Base-by-base conservation (phyloP, 2,329 filamentous ascomycete species). In the Fusarium robinianum region DNA sequence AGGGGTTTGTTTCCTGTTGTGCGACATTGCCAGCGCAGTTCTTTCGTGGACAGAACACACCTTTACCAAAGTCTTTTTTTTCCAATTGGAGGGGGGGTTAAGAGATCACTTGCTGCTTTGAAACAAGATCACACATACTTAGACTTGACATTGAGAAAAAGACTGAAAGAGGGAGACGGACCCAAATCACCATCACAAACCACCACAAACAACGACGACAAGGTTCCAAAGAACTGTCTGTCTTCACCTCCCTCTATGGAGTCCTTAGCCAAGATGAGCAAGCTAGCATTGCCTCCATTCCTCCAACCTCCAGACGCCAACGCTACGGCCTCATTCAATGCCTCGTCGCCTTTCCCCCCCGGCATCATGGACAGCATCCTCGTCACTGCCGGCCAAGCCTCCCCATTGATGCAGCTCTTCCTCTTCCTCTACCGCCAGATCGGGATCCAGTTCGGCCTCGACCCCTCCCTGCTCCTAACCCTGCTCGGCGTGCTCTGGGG, bases 401-500 rank as follows among this genome's bases (percentile, higher is more conserved):
- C 72, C 35, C 73, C 71, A 2, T 50, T 74, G 5, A 61, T 77
- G 38, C 49, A 69, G 45, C 38, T 69, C 5, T 62, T 78, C 17
- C 62, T 73, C 45, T 69, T 78, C 17, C 50, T 78, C 26, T 74
- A 78, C 48, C 68, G 72, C 15, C 59, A 74, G 25, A 55, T 77
- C 5, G 74, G 72, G 11, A 62, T 60, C 11, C 67, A 67, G 38
- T 63, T 79, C 11, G 76, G 76, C 14, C 62, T 79, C 34, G 76
- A 80, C 45, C 75, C 76, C 2, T 73, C 75, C 0, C 47, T 72
- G 22, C 56, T 79, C 8, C 62, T 80, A 18, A 73, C 73, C 3
- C 42, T 70, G 3, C 57, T 73, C 9, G 77, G 74, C 9, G 61
- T 77, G 34, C 24, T 76, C 40, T 80, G 77, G 77, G 72, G 73